Conservation (phyloP, 2,329 filamentous ascomycete species). For the Calonectria henricotiae region DNA sequence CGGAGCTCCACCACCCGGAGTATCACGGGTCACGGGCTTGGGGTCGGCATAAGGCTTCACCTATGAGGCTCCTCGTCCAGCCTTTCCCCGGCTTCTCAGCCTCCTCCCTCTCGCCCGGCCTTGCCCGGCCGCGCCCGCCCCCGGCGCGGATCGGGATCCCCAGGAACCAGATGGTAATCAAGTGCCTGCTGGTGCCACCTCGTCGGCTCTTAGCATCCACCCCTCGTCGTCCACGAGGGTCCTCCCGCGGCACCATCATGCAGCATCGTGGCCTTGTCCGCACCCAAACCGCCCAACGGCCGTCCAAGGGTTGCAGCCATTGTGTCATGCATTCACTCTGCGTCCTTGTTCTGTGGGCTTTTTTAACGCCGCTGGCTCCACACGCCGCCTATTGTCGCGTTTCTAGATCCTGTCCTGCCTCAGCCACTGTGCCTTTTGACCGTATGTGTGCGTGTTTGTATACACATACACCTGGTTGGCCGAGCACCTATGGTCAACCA, state of each 20-base stretch:
- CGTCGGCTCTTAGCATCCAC: slow-evolving; percentile 42
- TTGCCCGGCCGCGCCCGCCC: slow-evolving; percentile 51
- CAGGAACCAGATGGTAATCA: slow-evolving; percentile 47
- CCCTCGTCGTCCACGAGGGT: slow-evolving; percentile 44
- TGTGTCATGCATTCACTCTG: slow-evolving; percentile 47
- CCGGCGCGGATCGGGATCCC: slow-evolving; percentile 52
- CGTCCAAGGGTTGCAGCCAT: slow-evolving; percentile 38
- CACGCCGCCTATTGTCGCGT: slow-evolving; percentile 43
- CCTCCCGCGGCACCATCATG: slow-evolving; percentile 49
- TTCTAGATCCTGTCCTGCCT: slow-evolving; percentile 37
- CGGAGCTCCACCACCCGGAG: slow-evolving; percentile 52
- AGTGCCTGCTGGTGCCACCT: slow-evolving; percentile 35
- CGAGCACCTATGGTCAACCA: slow-evolving; percentile 39
- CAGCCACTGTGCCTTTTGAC: slow-evolving; percentile 38
- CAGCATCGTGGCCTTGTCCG: slow-evolving; percentile 44
- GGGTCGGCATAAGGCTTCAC: slow-evolving; percentile 48
- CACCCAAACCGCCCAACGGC: slow-evolving; percentile 38
- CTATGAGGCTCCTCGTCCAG: slow-evolving; percentile 45
- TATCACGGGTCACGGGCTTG: slow-evolving; percentile 54
- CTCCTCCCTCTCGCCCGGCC: slow-evolving; percentile 48
- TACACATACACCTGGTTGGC: slow-evolving; percentile 43
- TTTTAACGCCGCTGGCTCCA: slow-evolving; percentile 45
- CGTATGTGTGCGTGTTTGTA: slow-evolving; percentile 35
- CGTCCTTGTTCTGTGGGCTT: slow-evolving; percentile 38
- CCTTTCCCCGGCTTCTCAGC: slow-evolving; percentile 51